Evolutionary conservation across 2,329 filamentous ascomycete species (phyloP).

Genomic region (Dissoconium aciculare): DNA sequence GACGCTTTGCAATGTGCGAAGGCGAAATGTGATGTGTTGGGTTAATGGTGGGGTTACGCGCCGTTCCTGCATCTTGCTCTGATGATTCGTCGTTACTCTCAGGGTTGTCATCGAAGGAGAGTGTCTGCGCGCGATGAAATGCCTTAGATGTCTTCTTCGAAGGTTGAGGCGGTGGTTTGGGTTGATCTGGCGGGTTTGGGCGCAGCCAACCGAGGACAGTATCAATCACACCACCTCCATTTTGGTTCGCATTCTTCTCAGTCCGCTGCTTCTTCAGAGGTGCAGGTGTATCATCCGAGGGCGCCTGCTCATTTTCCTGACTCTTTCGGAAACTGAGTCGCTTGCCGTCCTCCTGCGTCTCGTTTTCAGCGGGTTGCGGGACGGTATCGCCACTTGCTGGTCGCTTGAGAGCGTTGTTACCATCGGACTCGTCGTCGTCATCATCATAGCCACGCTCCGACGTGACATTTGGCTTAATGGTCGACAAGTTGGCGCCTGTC

Average conservation of each 20-base stretch:
- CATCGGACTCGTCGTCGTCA: constrained; percentile 12
- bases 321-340: constrained; percentile 15
- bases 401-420: constrained; percentile 16
- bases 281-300: constrained; percentile 16
- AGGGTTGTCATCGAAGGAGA: constrained; percentile 30
- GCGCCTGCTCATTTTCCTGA: constrained; percentile 32
- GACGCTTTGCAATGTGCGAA: constrained; percentile 23
- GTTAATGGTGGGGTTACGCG: constrained; percentile 20
- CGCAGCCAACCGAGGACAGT: constrained; percentile 62
- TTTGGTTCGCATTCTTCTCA: too few species aligned
- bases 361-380: constrained; percentile 53
- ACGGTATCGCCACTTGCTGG: constrained; percentile 35
- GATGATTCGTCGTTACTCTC: constrained; percentile 5
- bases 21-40: constrained; percentile 15
- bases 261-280: constrained; percentile 24
- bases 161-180: constrained; percentile 33
- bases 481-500: constrained; percentile 52
- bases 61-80: constrained; percentile 9
- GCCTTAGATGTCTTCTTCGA: constrained; percentile 23
- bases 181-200: constrained; percentile 46
- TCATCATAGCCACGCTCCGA: constrained; percentile 11
- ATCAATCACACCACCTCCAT: constrained; percentile 28
- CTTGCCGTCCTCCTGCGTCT: constrained; percentile 46
- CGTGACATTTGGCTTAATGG: constrained; percentile 26
- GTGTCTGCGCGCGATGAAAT: constrained; percentile 53